phyloP scores from a whole-genome alignment of 768 basidiomycete genomes.

The Asterophora lycoperdoides region DNA sequence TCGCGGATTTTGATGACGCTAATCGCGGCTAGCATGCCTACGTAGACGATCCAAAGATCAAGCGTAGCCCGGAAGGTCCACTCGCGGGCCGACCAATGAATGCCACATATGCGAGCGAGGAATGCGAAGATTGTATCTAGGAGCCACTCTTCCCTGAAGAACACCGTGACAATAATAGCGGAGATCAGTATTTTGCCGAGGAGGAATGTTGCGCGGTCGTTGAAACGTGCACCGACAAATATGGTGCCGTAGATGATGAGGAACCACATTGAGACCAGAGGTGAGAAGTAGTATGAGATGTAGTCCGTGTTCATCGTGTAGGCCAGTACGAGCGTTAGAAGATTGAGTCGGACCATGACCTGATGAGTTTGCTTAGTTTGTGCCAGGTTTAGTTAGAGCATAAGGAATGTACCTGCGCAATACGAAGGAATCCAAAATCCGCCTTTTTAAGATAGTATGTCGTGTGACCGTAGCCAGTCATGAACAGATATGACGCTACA shows the following conservation, averaged over 20 bases:
- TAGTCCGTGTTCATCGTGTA: conserved; percentile 94
- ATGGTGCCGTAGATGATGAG: conserved; percentile 82
- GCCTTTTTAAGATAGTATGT: conserved; percentile 87
- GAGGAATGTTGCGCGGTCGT: conserved; percentile 65
- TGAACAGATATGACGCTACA: conserved; percentile 87
- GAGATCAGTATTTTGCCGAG: conserved; percentile 67
- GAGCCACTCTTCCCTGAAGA: conserved; percentile 61
- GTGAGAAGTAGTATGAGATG: conserved; percentile 87
- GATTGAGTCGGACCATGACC: conserved; percentile 79
- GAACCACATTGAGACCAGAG: conserved; percentile 89
- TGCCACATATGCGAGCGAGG: conserved; percentile 62
- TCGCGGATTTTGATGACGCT: conserved; percentile 74
- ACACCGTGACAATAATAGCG: conserved; percentile 55
- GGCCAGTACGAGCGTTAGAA: conserved; percentile 75
- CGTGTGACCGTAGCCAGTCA: conserved; percentile 91
- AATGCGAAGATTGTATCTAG: conserved; percentile 61
- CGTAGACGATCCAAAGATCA: conserved; percentile 86
- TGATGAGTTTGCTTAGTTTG: conserved; percentile 21
- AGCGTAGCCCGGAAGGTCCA: conserved; percentile 88
- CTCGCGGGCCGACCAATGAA: conserved; percentile 81
- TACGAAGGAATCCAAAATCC: conserved; percentile 75
- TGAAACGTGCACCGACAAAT: conserved; percentile 63
- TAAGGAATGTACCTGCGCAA: conserved; percentile 54
- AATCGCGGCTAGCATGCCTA: conserved; percentile 78
- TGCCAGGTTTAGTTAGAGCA: not conserved